phyloP scores from a whole-genome alignment of 148 eudicot species.

The Vaccinium darrowii region DNA sequence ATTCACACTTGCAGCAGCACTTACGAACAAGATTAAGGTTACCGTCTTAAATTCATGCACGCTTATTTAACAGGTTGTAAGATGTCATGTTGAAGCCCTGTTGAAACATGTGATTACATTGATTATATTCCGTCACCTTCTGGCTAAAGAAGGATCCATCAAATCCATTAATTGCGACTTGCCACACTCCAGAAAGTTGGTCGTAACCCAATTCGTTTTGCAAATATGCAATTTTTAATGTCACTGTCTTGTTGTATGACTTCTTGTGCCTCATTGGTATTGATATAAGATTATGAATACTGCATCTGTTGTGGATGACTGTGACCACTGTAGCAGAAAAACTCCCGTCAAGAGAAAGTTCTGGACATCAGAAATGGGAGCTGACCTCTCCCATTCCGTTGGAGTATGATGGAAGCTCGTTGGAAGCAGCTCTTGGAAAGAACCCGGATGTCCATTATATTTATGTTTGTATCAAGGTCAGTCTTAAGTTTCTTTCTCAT shows the following conservation, averaged over 20 bases:
- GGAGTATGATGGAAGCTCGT: conserved; percentile 42
- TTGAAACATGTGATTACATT: neutral
- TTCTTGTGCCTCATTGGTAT: neutral
- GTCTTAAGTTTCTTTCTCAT: conserved; percentile 11
- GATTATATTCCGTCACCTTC: neutral
- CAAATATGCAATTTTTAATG: neutral
- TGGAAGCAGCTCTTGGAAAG: conserved; percentile 50
- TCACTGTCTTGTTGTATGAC: neutral
- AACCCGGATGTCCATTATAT: conserved; percentile 73
- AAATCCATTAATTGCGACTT: neutral
- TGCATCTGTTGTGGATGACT: neutral
- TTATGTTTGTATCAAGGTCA: conserved; percentile 77
- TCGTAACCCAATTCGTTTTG: neutral
- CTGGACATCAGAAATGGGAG: conserved; percentile 46
- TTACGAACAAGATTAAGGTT: neutral
- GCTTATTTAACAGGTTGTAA: neutral
- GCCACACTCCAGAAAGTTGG: neutral
- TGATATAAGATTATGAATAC: neutral
- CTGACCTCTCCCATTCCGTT: conserved; percentile 66
- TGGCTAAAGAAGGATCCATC: neutral
- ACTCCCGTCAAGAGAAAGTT: conserved; percentile 31
- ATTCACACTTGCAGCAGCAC: neutral
- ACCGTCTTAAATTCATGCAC: conserved; percentile 3
- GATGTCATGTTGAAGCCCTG: neutral
- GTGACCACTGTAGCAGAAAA: conserved; percentile 44